Percentiles rank a stretch among this genome's conserved stretches.
phyloP scores from a whole-genome alignment of 73 alveolate genomes.

The Stentor coeruleus region DNA sequence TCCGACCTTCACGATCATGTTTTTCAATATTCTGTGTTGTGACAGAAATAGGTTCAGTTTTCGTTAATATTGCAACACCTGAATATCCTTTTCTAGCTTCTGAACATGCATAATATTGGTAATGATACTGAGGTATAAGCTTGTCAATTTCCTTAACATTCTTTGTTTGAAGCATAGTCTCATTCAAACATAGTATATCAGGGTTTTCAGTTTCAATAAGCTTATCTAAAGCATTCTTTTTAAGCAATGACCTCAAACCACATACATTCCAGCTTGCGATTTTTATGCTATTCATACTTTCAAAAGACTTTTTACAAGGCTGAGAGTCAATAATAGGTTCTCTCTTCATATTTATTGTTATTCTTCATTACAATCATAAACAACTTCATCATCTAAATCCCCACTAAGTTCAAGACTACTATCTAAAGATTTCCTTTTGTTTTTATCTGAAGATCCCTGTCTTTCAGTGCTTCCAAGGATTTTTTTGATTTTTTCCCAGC shows the following conservation, averaged over 20 bases:
- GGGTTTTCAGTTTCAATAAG: slow-evolving; percentile 1
- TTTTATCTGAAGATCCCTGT: no score
- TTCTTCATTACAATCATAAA: no score
- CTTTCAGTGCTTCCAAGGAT: no score
- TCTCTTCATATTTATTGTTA: no score
- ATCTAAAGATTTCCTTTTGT: no score
- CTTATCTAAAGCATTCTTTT: neutral
- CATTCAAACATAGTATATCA: slow-evolving; percentile 19
- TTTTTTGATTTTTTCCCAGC: no score
- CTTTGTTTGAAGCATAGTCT: neutral
- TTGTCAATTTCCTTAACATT: neutral
- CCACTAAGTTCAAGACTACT: no score
- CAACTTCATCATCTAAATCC: no score
- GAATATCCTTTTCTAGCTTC: slow-evolving; percentile 82
- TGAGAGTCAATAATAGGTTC: no score
- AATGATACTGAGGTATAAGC: slow-evolving; percentile 1
- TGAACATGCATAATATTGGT: slow-evolving; percentile 74
- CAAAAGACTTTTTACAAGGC: no score
- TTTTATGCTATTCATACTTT: no score
- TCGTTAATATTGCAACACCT: slow-evolving; percentile 86
- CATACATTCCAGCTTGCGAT: slow-evolving; percentile 23
- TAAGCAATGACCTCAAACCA: slow-evolving; percentile 3
- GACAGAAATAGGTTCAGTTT: slow-evolving; percentile 61
- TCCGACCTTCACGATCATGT: slow-evolving; percentile 93
- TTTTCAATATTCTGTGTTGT: slow-evolving; percentile 42